Percentiles rank a stretch among this genome's conserved stretches.
Conservation (phyloP, 805 yeast genomes). For the Jamesozyma hellenica region DNA sequence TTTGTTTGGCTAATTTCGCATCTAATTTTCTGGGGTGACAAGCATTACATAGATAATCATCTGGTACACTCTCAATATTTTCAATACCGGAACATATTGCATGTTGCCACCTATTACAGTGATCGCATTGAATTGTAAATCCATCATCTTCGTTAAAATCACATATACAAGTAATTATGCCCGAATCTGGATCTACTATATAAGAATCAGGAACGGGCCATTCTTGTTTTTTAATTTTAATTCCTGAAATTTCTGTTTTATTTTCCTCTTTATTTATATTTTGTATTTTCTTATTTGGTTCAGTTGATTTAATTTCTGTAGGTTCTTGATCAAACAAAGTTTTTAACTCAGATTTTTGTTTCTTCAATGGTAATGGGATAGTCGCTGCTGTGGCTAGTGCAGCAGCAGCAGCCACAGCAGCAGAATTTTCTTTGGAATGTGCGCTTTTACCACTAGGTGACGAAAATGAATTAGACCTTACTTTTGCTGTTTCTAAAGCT, state of each 20-base stretch:
- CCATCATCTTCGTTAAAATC: conserved; percentile 84
- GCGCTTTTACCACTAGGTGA: neutral
- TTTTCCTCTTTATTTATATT: neutral
- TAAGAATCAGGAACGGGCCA: conserved; percentile 35
- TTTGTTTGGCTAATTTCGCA: conserved; percentile 33
- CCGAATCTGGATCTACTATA: conserved; percentile 71
- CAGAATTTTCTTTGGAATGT: conserved; percentile 4
- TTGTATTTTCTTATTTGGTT: neutral
- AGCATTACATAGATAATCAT: conserved; percentile 65
- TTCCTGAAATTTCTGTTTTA: no score
- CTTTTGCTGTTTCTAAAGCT: neutral
- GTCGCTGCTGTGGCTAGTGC: conserved; percentile 77
- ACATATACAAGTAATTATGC: conserved; percentile 83
- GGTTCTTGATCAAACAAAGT: no score
- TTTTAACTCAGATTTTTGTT: conserved; percentile 1
- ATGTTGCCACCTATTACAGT: conserved; percentile 91
- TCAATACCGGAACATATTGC: conserved; percentile 78
- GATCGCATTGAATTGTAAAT: conserved; percentile 87
- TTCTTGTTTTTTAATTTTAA: conserved; percentile 2
- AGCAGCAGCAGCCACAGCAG: conserved; percentile 54
- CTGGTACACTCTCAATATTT: conserved; percentile 68
- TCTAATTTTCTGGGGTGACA: conserved; percentile 53
- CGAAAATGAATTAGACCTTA: neutral
- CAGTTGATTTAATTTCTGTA: no score
- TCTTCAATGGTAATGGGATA: conserved; percentile 49